Base-by-base conservation (phyloP, 768 basidiomycete genomes). In the Daedalea quercina region DNA sequence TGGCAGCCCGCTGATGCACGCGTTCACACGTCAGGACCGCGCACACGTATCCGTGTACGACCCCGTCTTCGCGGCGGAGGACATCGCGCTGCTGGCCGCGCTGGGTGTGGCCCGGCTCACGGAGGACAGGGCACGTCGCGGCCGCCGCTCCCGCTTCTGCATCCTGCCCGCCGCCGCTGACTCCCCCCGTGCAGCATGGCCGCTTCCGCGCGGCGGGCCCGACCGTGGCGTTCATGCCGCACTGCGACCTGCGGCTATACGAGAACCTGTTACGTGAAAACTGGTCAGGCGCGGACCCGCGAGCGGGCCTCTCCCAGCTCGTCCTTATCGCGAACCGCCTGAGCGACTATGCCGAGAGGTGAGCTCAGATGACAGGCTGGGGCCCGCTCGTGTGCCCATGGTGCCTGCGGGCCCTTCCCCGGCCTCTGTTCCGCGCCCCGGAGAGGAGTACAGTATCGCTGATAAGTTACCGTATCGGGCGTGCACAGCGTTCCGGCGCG, bases 141-240 rank as follows among this genome's bases (percentile, higher is more conserved):
- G n/a, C 57, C 56, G 50, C 44, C 44, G 45, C 34, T 53, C 51
- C 53, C 46, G 34, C 25, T 19, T 50, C 8, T 44, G 26, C 52
- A 41, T 41, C n/a, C n/a, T n/a, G n/a, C n/a, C n/a, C 19, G 47
- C 43, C 45, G 46, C 52, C 44, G 54, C 52, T 56, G 53, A 54
- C 52, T 34, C 24, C 34, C 25, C 13, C 20, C 22, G 40, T 49
- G 47, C 60, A 77, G 74, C 64, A 63, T 23, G 67, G 65, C 22
- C 64, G 63, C 50, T 65, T 74, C 52, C 51, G 54, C 15, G 33
- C 70, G 44, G 55, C 58, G 24, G 47, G 57, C 51, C 80, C 82
- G 57, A 87, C 85, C 44, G 71, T 90, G 51, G 70, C 83, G 50
- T 88, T 80, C 69, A 87, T 89, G 85, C 87, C 86, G 20, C 87